Conservation (phyloP, 345 rosid species). For the Brassica cretica region DNA sequence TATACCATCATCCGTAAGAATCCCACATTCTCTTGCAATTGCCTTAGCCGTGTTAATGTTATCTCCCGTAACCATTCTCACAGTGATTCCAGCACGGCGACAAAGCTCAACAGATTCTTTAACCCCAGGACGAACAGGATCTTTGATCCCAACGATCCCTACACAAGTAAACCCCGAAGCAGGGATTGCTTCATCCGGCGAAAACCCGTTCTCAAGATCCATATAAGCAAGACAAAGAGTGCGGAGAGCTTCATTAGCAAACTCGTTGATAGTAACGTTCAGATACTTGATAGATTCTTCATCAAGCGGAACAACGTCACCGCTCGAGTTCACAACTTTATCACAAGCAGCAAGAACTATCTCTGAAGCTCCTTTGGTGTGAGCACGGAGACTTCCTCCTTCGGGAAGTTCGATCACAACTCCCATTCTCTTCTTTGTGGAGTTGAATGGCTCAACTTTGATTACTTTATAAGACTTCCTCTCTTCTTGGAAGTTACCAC, state of each 20-base stretch:
- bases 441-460: slow-evolving; percentile 91
- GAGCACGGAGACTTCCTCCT: slow-evolving; percentile 62
- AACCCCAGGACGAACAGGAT: slow-evolving; percentile 94
- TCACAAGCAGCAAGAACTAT: slow-evolving; percentile 81
- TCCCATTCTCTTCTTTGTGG: slow-evolving; percentile 92
- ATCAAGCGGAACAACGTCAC: slow-evolving; percentile 73
- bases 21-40: slow-evolving; percentile 93
- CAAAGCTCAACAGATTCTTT: slow-evolving; percentile 86
- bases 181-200: slow-evolving; percentile 60
- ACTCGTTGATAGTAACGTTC: slow-evolving; percentile 65
- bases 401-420: slow-evolving; percentile 69
- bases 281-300: slow-evolving; percentile 58
- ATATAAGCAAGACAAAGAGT: slow-evolving; percentile 78
- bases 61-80: slow-evolving; percentile 97
- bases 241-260: slow-evolving; percentile 87
- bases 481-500: slow-evolving; percentile 72
- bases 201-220: slow-evolving; percentile 60
- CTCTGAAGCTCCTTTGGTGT: slow-evolving; percentile 92
- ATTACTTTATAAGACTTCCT: slow-evolving; percentile 54
- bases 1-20: slow-evolving; percentile 84
- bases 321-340: slow-evolving; percentile 65
- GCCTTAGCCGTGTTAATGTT: slow-evolving; percentile 92
- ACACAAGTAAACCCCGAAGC: slow-evolving; percentile 67
- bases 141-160: slow-evolving; percentile 89
- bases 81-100: slow-evolving; percentile 84